Evolutionary conservation across 768 basidiomycete genomes (phyloP).

Genomic region (Pluteus cervinus): DNA sequence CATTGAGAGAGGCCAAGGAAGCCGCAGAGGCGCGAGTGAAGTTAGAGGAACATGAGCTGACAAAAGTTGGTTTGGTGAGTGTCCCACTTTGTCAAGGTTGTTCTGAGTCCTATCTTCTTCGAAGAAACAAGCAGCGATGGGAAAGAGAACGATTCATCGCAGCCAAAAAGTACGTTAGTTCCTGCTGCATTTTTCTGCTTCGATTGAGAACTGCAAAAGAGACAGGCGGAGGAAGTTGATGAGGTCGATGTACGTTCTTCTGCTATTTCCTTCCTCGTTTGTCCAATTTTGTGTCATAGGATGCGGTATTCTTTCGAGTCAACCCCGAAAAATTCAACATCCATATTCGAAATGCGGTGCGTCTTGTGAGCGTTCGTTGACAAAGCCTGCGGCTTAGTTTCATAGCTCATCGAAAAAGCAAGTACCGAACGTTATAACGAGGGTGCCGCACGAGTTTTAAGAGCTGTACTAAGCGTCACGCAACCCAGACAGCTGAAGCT

Average conservation of each 20-base stretch:
- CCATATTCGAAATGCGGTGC: slow-evolving; percentile 80
- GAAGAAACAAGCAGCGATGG: no score
- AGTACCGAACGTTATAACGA: slow-evolving; percentile 78
- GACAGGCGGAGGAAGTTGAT: slow-evolving; percentile 48
- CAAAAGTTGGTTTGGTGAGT: slow-evolving; percentile 68
- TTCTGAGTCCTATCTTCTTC: slow-evolving; percentile 6
- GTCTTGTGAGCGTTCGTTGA: slow-evolving; percentile 13
- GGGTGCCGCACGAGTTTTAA: slow-evolving; percentile 64
- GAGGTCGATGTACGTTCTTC: slow-evolving; percentile 57
- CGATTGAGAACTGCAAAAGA: slow-evolving; percentile 30
- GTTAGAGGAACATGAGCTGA: slow-evolving; percentile 68
- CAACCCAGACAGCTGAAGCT: slow-evolving; percentile 57
- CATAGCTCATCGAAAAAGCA: slow-evolving; percentile 72
- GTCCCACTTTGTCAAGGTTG: background rate
- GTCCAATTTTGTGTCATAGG: slow-evolving; percentile 31
- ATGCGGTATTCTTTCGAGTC: slow-evolving; percentile 73
- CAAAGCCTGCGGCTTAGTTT: slow-evolving; percentile 6
- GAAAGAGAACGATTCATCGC: slow-evolving; percentile 44
- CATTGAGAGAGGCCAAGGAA: slow-evolving; percentile 68
- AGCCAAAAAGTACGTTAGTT: slow-evolving; percentile 44
- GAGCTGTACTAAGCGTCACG: slow-evolving; percentile 64
- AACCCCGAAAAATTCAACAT: slow-evolving; percentile 87
- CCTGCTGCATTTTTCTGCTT: slow-evolving; percentile 1
- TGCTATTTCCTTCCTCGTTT: slow-evolving; percentile 6
- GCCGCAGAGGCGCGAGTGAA: slow-evolving; percentile 56